Evolutionary conservation across 345 rosid genomes (phyloP).

Genomic region (Mallotus nudiflorus): DNA sequence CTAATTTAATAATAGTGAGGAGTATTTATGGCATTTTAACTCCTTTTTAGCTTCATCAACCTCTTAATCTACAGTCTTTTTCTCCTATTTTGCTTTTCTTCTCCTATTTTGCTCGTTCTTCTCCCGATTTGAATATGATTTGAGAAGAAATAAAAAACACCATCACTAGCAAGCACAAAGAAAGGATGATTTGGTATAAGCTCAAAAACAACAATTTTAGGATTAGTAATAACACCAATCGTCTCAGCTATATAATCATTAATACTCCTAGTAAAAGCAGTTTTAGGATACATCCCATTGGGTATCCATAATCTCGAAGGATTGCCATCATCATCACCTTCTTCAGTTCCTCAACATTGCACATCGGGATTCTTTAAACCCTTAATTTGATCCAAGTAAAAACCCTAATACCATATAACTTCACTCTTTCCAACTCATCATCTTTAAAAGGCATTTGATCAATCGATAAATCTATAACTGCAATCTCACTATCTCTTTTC

Average conservation of each 20-base stretch:
- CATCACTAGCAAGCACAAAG: conserved; percentile 98
- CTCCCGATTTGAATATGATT: no score
- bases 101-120: no score
- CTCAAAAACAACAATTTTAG: conserved; percentile 87
- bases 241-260: conserved; percentile 93
- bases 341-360: conserved; percentile 97
- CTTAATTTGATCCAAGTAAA: conserved; percentile 96
- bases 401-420: conserved; percentile 89
- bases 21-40: no score
- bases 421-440: conserved; percentile 88
- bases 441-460: conserved; percentile 90
- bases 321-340: conserved; percentile 83
- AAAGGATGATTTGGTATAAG: conserved; percentile 81
- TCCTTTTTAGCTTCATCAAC: no score
- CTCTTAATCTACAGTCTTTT: no score
- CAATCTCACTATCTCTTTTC: conserved; percentile 60
- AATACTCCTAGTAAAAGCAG: conserved; percentile 95
- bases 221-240: conserved; percentile 93
- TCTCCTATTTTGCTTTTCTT: no score
- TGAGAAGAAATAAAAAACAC: conserved; percentile 93
- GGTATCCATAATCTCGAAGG: conserved; percentile 96
- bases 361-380: conserved; percentile 93
- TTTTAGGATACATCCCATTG: conserved; percentile 96
- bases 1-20: no score
- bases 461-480: conserved; percentile 80